Conservation (phyloP, 345 rosid species). For the Lepidium africanum region DNA sequence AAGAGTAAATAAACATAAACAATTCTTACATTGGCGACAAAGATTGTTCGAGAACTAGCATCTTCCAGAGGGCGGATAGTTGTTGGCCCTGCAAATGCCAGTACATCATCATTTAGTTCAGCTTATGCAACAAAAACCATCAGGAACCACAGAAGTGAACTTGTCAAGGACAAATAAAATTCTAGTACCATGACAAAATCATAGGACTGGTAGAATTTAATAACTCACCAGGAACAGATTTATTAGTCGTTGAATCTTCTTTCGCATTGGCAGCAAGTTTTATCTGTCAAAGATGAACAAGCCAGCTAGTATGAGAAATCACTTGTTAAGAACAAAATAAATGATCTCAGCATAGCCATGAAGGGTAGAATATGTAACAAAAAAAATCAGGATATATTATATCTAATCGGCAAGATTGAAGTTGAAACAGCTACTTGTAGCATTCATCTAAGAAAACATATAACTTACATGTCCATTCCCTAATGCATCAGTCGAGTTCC, state of each 20-base stretch:
- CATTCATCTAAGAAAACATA: not conserved
- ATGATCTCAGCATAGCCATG: not conserved
- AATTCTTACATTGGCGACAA: slow-evolving; percentile 73
- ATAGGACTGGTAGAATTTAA: not conserved
- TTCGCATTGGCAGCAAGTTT: slow-evolving; percentile 29
- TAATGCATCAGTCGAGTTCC: slow-evolving; percentile 25
- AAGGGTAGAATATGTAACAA: not conserved
- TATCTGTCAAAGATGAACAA: slow-evolving; percentile 38
- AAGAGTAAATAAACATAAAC: not conserved
- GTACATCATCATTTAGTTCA: slow-evolving; percentile 8
- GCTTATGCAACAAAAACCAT: not conserved
- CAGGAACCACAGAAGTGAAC: not conserved
- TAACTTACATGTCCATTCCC: slow-evolving; percentile 69
- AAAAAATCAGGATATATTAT: not conserved
- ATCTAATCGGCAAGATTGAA: not conserved
- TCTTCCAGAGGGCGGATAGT: slow-evolving; percentile 65
- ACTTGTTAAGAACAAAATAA: not conserved
- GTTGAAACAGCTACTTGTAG: not conserved
- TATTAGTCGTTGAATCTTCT: slow-evolving; percentile 36
- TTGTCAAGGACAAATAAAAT: not conserved
- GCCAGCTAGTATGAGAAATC: slow-evolving; percentile 8
- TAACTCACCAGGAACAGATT: slow-evolving; percentile 55
- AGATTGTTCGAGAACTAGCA: slow-evolving; percentile 81
- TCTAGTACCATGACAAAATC: not conserved
- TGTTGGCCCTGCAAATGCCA: slow-evolving; percentile 40